Evolutionary conservation across 2,329 filamentous ascomycete genomes (phyloP), one percentile per base, ranked within the genome.

Genomic region (Fusarium stilboides): DNA sequence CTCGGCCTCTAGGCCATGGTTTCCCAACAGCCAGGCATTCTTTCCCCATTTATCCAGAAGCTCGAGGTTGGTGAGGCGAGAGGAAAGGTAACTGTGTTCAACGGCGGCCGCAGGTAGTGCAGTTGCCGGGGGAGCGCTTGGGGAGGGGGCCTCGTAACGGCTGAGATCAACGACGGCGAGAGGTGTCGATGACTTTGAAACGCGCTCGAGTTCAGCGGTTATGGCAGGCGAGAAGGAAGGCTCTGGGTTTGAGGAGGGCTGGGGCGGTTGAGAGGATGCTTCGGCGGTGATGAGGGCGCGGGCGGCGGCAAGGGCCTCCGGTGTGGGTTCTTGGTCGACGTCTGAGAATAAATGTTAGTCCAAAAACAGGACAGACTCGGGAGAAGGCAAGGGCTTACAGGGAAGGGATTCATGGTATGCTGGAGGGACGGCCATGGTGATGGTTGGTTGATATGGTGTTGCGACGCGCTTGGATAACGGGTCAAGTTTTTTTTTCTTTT

Each of bases 11-110:
- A 94, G 80, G 71, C 92, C 89, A 73, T 91, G 88, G 79, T 99
- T 99, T 8, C 89, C 89, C 10, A 97, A 87, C 57, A 99, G 85
- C 95, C 96, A 98, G 12, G 93, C 91, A 79, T 97, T 97, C 81
- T 93, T 93, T 71, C 95, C 96, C 79, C 91, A 91, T 51, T 86
- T 86, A 74, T 96, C 92, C 20, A 97, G 87, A n/a, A 97, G 85
- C 2, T 85, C 82, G 19, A 97, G 87, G 79, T 88, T 85, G 33
- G 83, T 74, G 36, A 82, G 78, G 5, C 88, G 86, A n/a, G 80
- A 75, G 14, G 77, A 69, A 14, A 90, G 82, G 78, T 89, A 88
- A n/a, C 83, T 77, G 42, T 81, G 82, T 49, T 83, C 80, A 1
- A 85, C 79, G 79, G 85, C 84, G 51, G 86, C 83, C 45, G 77